Evolutionary conservation across 2,329 filamentous ascomycete genomes (phyloP), one percentile per base, ranked within the genome.

Genomic region (Rachicladosporium sp.): DNA sequence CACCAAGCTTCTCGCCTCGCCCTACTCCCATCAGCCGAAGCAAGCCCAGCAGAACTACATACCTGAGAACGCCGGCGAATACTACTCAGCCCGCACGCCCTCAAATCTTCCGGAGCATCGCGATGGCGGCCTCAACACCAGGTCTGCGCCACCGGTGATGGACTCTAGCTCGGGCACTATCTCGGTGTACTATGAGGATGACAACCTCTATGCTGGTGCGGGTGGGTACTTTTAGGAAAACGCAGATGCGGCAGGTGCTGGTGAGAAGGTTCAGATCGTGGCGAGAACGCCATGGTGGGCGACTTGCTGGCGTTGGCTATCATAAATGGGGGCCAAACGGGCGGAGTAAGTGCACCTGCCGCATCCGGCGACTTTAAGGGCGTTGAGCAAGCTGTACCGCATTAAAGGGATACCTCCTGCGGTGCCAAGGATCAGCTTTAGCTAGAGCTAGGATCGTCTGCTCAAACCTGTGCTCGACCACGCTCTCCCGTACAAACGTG

Each of bases 221-320:
- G 31, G 33, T 12, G 31, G 29, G 40, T 42, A 41, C n/a, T 43
- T 41, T 44, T 50, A 45, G 43, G 46, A 47, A 45, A 12, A 31
- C 46, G 46, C 35, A 44, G 46, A 45, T 37, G 40, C 38, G 33
- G 44, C 44, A 44, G 45, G 43, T 36, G 33, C 30, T 42, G 38
- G 40, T 31, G 29, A 11, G 34, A 33, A 11, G 15, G 30, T 30
- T 29, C 34, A 29, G 11, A 33, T 6, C 23, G 7, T 6, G 23
- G 23, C 23, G 23, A 27, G 13, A 19, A 43, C 46, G 35, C 44
- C 46, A 15, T 48, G 48, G 46, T 50, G 44, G 23, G 30, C 36
- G 32, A 50, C 43, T 30, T 46, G 46, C 37, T 42, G 38, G 39
- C 44, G 43, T 13, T 48, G 48, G 48, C 43, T 50, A 29, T 36